A percentile compares a stretch with the other conserved stretches of the same genome.
Evolutionary conservation across 2,329 filamentous ascomycete species (phyloP).

Genomic region (Chrysoporthe puriensis): DNA sequence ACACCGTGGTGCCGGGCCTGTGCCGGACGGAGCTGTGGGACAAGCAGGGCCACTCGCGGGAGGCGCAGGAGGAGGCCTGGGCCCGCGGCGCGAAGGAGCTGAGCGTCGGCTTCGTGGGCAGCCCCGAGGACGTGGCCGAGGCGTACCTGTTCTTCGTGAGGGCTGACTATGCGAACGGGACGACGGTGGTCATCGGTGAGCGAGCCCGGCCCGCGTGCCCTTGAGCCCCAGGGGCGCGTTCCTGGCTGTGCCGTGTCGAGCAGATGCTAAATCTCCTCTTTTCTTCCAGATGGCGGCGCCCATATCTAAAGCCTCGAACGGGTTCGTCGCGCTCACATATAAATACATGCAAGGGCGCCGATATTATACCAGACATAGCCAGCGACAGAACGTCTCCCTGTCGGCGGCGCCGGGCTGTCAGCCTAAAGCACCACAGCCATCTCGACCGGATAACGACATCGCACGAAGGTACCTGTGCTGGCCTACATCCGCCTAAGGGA

Average conservation of each 20-base stretch:
- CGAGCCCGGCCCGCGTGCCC: neutral
- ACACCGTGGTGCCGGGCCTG: conserved; percentile 39
- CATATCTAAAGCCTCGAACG: conserved; percentile 12
- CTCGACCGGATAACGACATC: no score
- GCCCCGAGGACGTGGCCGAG: conserved; percentile 36
- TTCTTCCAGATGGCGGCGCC: conserved; percentile 20
- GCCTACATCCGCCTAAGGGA: no score
- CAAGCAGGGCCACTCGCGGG: conserved; percentile 36
- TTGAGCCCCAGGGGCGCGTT: neutral
- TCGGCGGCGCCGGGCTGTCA: no score
- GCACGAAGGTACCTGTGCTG: no score
- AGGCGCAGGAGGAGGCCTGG: conserved; percentile 35
- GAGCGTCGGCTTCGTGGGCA: conserved; percentile 36
- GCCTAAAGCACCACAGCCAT: no score
- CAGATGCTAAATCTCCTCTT: neutral
- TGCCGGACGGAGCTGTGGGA: conserved; percentile 40
- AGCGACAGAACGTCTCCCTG: neutral
- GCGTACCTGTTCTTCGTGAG: conserved; percentile 36
- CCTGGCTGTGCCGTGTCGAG: neutral
- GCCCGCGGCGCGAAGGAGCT: conserved; percentile 30
- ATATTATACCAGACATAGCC: neutral
- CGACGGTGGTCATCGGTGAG: conserved; percentile 35
- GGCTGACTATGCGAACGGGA: conserved; percentile 37
- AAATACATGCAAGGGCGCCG: neutral
- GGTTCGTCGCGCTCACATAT: neutral